phyloP scores from a whole-genome alignment of 164 flowering plant genomes.

The Berberis thunbergii region DNA sequence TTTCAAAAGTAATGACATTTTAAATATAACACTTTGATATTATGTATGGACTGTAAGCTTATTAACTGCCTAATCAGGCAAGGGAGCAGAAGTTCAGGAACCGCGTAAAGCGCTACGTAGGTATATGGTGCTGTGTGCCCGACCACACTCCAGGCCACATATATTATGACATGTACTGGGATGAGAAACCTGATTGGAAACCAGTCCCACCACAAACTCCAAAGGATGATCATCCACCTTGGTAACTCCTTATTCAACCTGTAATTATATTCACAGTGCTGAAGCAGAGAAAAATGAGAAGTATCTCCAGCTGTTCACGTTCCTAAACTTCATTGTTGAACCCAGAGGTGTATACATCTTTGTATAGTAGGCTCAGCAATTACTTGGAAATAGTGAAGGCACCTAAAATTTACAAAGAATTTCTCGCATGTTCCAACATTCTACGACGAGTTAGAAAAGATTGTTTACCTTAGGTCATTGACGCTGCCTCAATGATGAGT shows the following conservation, averaged over 20 bases:
- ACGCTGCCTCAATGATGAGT: too few species aligned
- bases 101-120: constrained; percentile 69
- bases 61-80: constrained; percentile 27
- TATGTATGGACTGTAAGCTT: background rate
- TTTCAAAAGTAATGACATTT: background rate
- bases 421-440: too few species aligned
- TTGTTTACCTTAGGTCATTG: too few species aligned
- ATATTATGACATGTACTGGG: constrained; percentile 98
- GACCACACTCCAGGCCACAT: constrained; percentile 68
- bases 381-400: too few species aligned
- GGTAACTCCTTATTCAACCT: constrained; percentile 21
- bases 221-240: constrained; percentile 74
- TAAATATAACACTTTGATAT: background rate
- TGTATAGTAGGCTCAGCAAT: too few species aligned
- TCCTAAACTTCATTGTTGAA: background rate
- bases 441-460: too few species aligned
- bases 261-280: background rate
- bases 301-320: background rate
- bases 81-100: constrained; percentile 67
- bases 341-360: background rate
- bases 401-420: too few species aligned
- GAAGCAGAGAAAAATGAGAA: background rate
- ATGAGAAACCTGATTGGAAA: constrained; percentile 91
- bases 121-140: constrained; percentile 89
- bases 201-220: constrained; percentile 59